A percentile compares a stretch with the other conserved stretches of the same genome.
phyloP scores from a whole-genome alignment of 1,139 yeast species.

The Protomyces inundatus region DNA sequence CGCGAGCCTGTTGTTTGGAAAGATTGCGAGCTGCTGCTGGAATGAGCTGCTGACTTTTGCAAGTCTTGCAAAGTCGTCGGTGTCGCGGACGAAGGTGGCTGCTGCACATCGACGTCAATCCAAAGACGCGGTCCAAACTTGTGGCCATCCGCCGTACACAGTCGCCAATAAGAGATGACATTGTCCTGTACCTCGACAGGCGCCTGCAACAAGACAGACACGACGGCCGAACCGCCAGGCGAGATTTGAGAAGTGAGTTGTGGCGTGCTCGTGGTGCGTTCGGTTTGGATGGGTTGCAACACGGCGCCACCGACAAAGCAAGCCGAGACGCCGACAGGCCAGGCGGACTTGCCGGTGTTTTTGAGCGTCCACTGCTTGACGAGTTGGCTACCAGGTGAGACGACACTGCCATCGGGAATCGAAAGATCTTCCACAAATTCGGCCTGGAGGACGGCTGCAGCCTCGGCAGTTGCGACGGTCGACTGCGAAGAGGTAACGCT shows the following conservation, averaged over 20 bases:
- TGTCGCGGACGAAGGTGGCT: not conserved
- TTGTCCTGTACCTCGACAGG: constrained; percentile 23
- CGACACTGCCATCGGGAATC: constrained; percentile 13
- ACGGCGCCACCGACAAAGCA: constrained; percentile 27
- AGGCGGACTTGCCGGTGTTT: constrained; percentile 29
- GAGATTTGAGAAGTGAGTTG: not conserved
- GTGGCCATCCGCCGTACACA: constrained; percentile 28
- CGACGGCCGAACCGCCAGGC: constrained; percentile 30
- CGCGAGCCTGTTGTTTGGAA: constrained; percentile 1
- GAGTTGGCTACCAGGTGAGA: constrained; percentile 7
- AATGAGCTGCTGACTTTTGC: not conserved
- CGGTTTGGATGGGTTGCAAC: constrained; percentile 20
- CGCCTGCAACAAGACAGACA: constrained; percentile 30
- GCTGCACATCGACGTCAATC: constrained; percentile 29
- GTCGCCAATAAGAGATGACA: constrained; percentile 28
- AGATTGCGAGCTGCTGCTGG: not conserved
- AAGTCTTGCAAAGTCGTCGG: not conserved
- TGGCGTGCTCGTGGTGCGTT: constrained; percentile 4
- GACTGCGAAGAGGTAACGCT: too few relatives aligned
- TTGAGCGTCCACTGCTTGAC: constrained; percentile 31
- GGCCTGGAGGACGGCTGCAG: not conserved
- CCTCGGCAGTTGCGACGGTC: too few relatives aligned
- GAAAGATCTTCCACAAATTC: constrained; percentile 16
- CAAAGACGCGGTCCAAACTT: constrained; percentile 30
- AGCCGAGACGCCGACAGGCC: constrained; percentile 31